Conservation (phyloP, 2,329 filamentous ascomycete species). For the Penicillium sp. region DNA sequence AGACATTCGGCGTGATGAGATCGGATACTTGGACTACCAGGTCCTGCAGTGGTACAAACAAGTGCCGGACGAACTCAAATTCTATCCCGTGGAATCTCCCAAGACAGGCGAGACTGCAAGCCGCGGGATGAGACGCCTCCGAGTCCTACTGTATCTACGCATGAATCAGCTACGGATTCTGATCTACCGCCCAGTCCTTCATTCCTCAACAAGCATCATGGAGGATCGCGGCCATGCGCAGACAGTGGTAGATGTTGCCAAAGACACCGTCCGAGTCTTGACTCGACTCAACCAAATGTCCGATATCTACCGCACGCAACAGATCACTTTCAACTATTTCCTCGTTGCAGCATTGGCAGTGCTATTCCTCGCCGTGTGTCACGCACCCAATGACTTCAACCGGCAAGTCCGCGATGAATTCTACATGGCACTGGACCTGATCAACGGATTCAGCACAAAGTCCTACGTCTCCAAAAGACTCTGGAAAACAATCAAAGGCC, state of each 20-base stretch:
- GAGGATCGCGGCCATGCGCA: conserved; percentile 73
- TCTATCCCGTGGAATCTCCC: conserved; percentile 59
- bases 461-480: conserved; percentile 63
- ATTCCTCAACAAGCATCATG: conserved; percentile 80
- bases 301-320: conserved; percentile 64
- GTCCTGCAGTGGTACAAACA: conserved; percentile 83
- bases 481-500: conserved; percentile 64
- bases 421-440: conserved; percentile 65
- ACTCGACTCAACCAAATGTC: conserved; percentile 63
- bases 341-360: conserved; percentile 65
- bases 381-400: conserved; percentile 63
- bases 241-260: conserved; percentile 65
- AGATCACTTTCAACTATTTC: conserved; percentile 68
- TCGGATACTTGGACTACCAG: conserved; percentile 78
- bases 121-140: conserved; percentile 70
- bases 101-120: conserved; percentile 53
- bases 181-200: conserved; percentile 83
- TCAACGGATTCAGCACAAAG: conserved; percentile 63
- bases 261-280: conserved; percentile 64
- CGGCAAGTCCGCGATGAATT: conserved; percentile 65
- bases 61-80: conserved; percentile 65
- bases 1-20: conserved; percentile 70
- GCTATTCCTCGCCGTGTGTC: conserved; percentile 64
- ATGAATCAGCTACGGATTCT: conserved; percentile 89
- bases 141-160: conserved; percentile 81